These are phyloP conservation scores for Suhomyces pyralidae DNA, from an alignment of 805 yeast species.

Conservation along the genomic window DNA sequence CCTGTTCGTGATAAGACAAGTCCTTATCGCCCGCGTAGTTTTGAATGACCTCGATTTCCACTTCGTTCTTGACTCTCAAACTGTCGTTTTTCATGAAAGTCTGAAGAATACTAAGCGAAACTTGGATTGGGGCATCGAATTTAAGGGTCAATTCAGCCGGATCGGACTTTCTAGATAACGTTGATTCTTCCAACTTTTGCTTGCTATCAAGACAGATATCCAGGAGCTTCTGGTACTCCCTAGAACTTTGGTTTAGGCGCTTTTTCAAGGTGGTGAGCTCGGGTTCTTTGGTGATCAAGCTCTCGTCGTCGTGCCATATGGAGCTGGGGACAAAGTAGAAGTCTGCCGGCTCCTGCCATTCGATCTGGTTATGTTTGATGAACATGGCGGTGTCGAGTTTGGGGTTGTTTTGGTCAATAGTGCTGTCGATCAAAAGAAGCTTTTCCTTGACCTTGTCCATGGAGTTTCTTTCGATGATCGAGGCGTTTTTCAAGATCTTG, in stretches of 20 bases:
- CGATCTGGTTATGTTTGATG: slow-evolving; percentile 73
- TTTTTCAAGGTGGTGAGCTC: slow-evolving; percentile 57
- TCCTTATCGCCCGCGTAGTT: slow-evolving; percentile 77
- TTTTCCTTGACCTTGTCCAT: slow-evolving; percentile 47
- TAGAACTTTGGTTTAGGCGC: slow-evolving; percentile 41
- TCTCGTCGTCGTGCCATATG: slow-evolving; percentile 96
- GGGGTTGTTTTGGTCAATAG: slow-evolving; percentile 69
- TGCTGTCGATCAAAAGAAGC: slow-evolving; percentile 49
- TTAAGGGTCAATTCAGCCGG: slow-evolving; percentile 41
- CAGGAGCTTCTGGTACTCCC: slow-evolving; percentile 39
- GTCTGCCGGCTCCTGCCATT: slow-evolving; percentile 86
- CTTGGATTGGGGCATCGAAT: slow-evolving; percentile 52
- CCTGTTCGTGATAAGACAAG: slow-evolving; percentile 53
- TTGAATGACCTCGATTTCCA: slow-evolving; percentile 86
- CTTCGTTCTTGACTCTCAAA: slow-evolving; percentile 70
- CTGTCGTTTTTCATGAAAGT: slow-evolving; percentile 73
- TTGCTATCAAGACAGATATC: slow-evolving; percentile 46
- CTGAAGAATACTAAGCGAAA: slow-evolving; percentile 52
- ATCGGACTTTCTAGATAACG: slow-evolving; percentile 30
- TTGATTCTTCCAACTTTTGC: slow-evolving; percentile 48
- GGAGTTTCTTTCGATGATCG: slow-evolving; percentile 52
- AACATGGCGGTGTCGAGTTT: slow-evolving; percentile 83
- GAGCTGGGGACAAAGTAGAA: slow-evolving; percentile 83
- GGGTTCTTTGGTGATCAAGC: slow-evolving; percentile 55
- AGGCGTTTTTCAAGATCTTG: slow-evolving; percentile 60